Evolutionary conservation across 768 basidiomycete genomes (phyloP), one percentile per base, ranked within the genome.

Genomic region (Cystobasidium ongulense): DNA sequence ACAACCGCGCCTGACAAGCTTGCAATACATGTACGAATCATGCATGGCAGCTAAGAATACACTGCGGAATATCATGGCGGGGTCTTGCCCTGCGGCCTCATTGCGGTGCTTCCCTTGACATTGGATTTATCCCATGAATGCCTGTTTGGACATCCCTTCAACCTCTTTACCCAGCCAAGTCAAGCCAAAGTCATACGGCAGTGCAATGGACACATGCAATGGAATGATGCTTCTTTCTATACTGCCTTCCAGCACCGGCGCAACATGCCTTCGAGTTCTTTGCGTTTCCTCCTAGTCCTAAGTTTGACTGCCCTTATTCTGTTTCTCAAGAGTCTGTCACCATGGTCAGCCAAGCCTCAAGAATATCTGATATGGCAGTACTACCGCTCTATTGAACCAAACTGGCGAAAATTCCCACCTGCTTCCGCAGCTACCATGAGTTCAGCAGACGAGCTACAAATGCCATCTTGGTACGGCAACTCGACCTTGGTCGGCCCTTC

Each of bases 381-480:
- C 29, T 64, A 64, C 38, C 63, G 63, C 36, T 35, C 63, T 5
- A 11, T 29, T 31, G 23, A 67, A 15, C 38, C 38, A 25, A 43
- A 67, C 41, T 67, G 65, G 65, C 65, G 65, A 11, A 41, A 23
- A 13, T 41, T 25, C 18, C 65, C 38, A 15, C 65, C 65, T 50
- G 41, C 31, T 46, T 17, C 27, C 25, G 23, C 46, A 15, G 5
- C 25, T 23, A 15, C 11, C 17, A n/a, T 25, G 1, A 10, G 8
- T 5, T 25, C 17, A 5, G 36, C 2, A 4, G 41, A 25, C 39
- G 13, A 27, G 63, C 63, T 39, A 13, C 11, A 11, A 1, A 35
- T 54, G 52, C 36, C 52, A 25, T 35, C 11, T 35, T 71, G 68
- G 68, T 71, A 59, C 36, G 54, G 53, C 53, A 71, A 59, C n/a